Evolutionary conservation across 306 rosid genomes (phyloP), one percentile per base, ranked within the genome.

Genomic region (Psophocarpus tetragonolobus): DNA sequence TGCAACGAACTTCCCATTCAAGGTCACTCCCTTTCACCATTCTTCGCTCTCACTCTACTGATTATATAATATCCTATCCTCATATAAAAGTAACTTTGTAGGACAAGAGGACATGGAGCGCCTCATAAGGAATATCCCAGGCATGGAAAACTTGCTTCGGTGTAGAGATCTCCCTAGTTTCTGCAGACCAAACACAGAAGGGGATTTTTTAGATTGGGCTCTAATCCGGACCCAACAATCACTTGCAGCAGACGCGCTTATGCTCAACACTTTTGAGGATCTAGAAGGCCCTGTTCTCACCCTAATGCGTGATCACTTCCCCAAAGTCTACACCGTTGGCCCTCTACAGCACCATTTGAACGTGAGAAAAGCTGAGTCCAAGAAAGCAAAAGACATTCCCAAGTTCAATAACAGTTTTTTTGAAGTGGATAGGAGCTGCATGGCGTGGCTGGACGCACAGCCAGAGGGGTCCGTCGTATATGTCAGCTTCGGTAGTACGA

Each of bases 191-290:
- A 45, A 32, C 61, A 9, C 14, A 17, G 11, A 1, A 3, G 17
- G 5, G 0, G 0, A 41, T 8, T 0, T 56, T 66, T 20, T 72
- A 2, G 15, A 21, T 0, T 0, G 67, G 9, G 0, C 69, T 15
- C 47, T 57, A 12, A 65, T 0, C 4, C 42, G 35, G 23, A 82
- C 85, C 33, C 54, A 17, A 1, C 71, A 82, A 45, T 35, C 85
- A 4, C 44, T 53, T 2, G 26, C 75, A 66, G 85, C 87, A 6
- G 57, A 71, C 11, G 88, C 86, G 0, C 7, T 88, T 5, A 81
- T 92, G 3, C 42, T 90, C 51, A 92, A 92, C 88, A 84, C 97
- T 0, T 90, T 84, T 15, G 90, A 92, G 20, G 93, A 88, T 0
- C 68, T 90, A 17, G 97, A 92, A 71, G 73, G 68, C 3, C 84